Conservation (phyloP, 1,284 basidiomycete species). For the Leccinum ambiguum region DNA sequence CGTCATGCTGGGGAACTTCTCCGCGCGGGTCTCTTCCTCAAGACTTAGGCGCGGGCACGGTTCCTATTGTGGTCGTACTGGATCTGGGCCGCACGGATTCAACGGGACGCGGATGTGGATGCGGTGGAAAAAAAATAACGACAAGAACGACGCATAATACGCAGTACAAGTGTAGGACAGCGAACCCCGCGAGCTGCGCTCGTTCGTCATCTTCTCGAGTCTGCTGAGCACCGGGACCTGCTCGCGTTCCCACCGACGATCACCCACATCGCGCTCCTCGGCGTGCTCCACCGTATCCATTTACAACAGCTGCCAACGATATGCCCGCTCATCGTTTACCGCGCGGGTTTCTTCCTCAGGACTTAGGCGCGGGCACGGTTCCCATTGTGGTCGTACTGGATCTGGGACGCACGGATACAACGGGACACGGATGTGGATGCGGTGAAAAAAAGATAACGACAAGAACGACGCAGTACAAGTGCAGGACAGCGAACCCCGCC, state of each 20-base stretch:
- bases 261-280: slow-evolving; percentile 56
- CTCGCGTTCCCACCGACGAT: slow-evolving; percentile 56
- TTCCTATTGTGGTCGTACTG: no score
- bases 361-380: no score
- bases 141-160: slow-evolving; percentile 25
- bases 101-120: not conserved
- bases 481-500: slow-evolving; percentile 23
- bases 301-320: slow-evolving; percentile 54
- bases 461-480: slow-evolving; percentile 9
- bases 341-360: no score
- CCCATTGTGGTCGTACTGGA: no score
- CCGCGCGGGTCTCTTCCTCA: slow-evolving; percentile 5
- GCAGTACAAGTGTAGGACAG: slow-evolving; percentile 13
- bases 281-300: slow-evolving; percentile 42
- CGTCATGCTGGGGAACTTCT: slow-evolving; percentile 27
- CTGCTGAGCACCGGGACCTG: slow-evolving; percentile 37
- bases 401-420: not conserved
- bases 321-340: slow-evolving; percentile 56
- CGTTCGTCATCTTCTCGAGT: slow-evolving; percentile 39
- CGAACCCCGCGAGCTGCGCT: slow-evolving; percentile 35
- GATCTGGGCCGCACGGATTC: not conserved
- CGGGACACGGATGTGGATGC: not conserved
- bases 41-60: no score
- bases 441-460: not conserved
- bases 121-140: not conserved